Conservation (phyloP, 1,284 basidiomycete species). For the Flammula alnicola region DNA sequence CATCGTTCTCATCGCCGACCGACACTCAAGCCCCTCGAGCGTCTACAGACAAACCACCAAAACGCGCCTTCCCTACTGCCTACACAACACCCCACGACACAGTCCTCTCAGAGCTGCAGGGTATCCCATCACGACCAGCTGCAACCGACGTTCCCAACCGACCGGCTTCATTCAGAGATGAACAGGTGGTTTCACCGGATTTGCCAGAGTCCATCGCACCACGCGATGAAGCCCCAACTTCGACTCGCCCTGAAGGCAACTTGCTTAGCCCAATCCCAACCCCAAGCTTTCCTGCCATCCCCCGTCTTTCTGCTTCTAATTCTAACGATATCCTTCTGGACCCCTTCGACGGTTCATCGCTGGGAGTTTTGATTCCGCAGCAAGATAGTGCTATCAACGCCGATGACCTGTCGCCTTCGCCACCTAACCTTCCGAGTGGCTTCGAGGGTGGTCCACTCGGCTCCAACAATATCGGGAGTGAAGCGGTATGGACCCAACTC, state of each 20-base stretch:
- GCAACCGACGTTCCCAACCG: conserved; percentile 11
- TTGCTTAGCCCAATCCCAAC: conserved; percentile 7
- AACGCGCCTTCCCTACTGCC: conserved; percentile 19
- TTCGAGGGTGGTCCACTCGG: conserved; percentile 12
- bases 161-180: conserved; percentile 15
- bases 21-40: conserved; percentile 16
- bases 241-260: conserved; percentile 14
- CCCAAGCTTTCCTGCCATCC: background rate
- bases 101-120: conserved; percentile 54
- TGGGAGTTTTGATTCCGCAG: conserved; percentile 29
- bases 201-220: background rate
- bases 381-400: conserved; percentile 17
- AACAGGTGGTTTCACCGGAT: conserved; percentile 16
- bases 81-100: conserved; percentile 65
- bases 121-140: conserved; percentile 13
- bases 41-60: conserved; percentile 23
- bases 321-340: conserved; percentile 27
- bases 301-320: conserved; percentile 8
- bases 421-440: conserved; percentile 17
- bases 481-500: conserved; percentile 68
- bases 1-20: conserved; percentile 21
- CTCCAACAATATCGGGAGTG: conserved; percentile 30
- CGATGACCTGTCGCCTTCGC: conserved; percentile 18
- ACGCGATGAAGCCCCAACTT: conserved; percentile 5
- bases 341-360: conserved; percentile 29